Percentiles rank a stretch among this genome's conserved stretches.
Conservation (phyloP, 345 rosid species). For the Moricandia arvensis region DNA sequence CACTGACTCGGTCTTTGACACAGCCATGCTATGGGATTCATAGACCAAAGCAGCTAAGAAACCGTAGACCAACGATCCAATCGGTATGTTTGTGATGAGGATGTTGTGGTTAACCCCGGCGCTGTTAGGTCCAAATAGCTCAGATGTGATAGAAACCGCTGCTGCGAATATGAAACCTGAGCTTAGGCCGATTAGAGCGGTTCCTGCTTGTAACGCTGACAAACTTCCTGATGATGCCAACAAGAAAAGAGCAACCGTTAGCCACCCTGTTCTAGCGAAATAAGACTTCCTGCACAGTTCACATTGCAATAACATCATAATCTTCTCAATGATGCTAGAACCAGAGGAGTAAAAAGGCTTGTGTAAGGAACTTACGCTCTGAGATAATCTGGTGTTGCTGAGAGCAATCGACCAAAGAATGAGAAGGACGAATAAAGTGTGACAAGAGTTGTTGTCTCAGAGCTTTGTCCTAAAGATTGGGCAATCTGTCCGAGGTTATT, state of each 20-base stretch:
- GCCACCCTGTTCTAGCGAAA: conserved; percentile 93
- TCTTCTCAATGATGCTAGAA: neutral
- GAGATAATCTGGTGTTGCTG: conserved; percentile 85
- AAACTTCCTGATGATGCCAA: conserved; percentile 50
- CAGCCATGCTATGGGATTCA: conserved; percentile 50
- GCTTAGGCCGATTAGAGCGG: conserved; percentile 75
- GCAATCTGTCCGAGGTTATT: conserved; percentile 94
- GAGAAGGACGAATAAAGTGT: conserved; percentile 90
- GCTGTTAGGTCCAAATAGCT: conserved; percentile 85
- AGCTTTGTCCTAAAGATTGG: conserved; percentile 65
- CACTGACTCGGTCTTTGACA: conserved; percentile 15
- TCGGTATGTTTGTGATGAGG: conserved; percentile 84
- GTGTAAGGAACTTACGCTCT: conserved; percentile 58
- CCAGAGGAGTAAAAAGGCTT: neutral
- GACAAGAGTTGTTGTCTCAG: conserved; percentile 62
- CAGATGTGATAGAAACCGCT: conserved; percentile 90
- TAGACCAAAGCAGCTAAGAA: conserved; percentile 77
- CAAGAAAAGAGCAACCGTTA: conserved; percentile 71
- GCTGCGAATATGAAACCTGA: conserved; percentile 96
- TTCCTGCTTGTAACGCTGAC: conserved; percentile 52
- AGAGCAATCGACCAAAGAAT: conserved; percentile 88
- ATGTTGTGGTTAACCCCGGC: conserved; percentile 93
- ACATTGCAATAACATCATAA: neutral
- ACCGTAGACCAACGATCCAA: conserved; percentile 80
- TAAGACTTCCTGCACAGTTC: conserved; percentile 65